Evolutionary conservation across 257 asterid species (phyloP).

Genomic region (Linaria vulgaris): DNA sequence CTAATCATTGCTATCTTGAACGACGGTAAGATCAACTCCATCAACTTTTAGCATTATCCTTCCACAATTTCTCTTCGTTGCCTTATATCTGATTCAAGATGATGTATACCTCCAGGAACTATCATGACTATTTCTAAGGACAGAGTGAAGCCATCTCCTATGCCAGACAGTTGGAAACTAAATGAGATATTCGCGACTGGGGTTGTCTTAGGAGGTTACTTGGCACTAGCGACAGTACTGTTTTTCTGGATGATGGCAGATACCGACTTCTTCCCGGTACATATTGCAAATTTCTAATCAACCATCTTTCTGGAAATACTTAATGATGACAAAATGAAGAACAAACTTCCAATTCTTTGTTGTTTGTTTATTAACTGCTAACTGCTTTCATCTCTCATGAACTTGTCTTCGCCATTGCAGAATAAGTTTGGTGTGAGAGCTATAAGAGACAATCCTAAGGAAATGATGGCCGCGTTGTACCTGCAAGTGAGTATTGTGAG

Average conservation of each 20-base stretch:
- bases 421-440: slow-evolving; percentile 64
- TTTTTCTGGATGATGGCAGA: slow-evolving; percentile 76
- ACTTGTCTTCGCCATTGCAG: slow-evolving; percentile 29
- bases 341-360: background rate
- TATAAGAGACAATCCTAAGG: slow-evolving; percentile 45
- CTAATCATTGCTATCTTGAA: slow-evolving; percentile 89
- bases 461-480: slow-evolving; percentile 81
- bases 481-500: slow-evolving; percentile 93
- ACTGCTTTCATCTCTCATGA: background rate
- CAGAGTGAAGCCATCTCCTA: slow-evolving; percentile 95
- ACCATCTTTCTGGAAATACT: no score
- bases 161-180: slow-evolving; percentile 95
- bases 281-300: slow-evolving; percentile 3
- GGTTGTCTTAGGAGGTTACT: slow-evolving; percentile 79
- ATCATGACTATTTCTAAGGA: slow-evolving; percentile 98
- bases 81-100: background rate
- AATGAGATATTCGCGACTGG: slow-evolving; percentile 90
- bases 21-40: slow-evolving; percentile 58
- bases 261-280: slow-evolving; percentile 70
- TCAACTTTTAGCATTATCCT: background rate
- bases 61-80: background rate
- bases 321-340: no score
- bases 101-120: slow-evolving; percentile 47
- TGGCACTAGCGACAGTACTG: slow-evolving; percentile 75
- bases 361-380: background rate